Conservation (phyloP, 1,284 basidiomycete genomes). For the Apiotrichum gamsii region DNA sequence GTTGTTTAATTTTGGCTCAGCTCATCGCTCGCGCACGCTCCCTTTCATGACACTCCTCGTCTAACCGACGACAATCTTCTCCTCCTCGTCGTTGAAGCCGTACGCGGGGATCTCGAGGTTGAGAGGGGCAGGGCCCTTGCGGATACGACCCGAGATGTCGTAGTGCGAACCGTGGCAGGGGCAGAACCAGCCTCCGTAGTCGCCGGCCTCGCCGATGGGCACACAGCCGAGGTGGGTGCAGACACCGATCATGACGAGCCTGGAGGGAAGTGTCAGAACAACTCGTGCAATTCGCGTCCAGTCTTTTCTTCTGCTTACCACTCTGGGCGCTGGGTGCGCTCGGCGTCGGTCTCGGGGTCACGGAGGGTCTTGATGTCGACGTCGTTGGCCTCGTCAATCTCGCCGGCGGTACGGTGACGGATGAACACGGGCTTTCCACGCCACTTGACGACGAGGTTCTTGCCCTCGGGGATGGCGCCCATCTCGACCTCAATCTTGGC, state of each 20-base stretch:
- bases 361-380: slow-evolving; percentile 80
- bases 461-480: slow-evolving; percentile 77
- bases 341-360: slow-evolving; percentile 87
- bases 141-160: slow-evolving; percentile 73
- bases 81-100: slow-evolving; percentile 78
- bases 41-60: too few species aligned
- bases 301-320: too few species aligned
- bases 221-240: slow-evolving; percentile 99
- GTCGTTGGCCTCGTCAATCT: slow-evolving; percentile 88
- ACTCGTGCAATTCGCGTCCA: too few species aligned
- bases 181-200: slow-evolving; percentile 98
- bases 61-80: slow-evolving; percentile 87
- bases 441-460: slow-evolving; percentile 89
- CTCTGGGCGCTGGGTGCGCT: slow-evolving; percentile 87
- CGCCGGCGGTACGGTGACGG: slow-evolving; percentile 84
- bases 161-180: slow-evolving; percentile 98
- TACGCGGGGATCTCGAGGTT: slow-evolving; percentile 90
- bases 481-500: slow-evolving; percentile 98
- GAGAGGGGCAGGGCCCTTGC: slow-evolving; percentile 90
- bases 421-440: slow-evolving; percentile 99
- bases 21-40: too few species aligned
- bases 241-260: slow-evolving; percentile 88
- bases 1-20: too few species aligned
- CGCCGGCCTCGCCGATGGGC: slow-evolving; percentile 94
- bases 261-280: slow-evolving; percentile 7